phyloP scores from a whole-genome alignment of 805 yeast genomes.

The Cyberlindnera misumaiensis region DNA sequence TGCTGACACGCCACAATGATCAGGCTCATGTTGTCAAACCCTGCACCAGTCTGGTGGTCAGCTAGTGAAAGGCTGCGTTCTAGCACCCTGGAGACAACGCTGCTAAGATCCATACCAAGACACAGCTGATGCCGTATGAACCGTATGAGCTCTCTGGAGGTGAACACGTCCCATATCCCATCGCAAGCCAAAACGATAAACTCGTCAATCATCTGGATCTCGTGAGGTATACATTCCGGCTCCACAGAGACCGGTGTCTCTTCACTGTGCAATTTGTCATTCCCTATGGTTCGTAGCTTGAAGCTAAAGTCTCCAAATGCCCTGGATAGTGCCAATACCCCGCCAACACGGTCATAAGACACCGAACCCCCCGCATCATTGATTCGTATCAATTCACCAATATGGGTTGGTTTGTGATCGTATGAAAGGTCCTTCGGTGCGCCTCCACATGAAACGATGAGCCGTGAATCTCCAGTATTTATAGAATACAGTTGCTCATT shows the following conservation, averaged over 20 bases:
- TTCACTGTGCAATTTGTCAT: conserved; percentile 16
- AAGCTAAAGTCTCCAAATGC: conserved; percentile 78
- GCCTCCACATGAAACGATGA: conserved; percentile 47
- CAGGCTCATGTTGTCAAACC: conserved; percentile 78
- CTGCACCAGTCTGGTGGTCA: conserved; percentile 67
- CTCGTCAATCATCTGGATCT: conserved; percentile 44
- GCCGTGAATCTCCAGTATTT: conserved; percentile 73
- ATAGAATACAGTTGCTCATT: conserved; percentile 46
- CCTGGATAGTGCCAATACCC: conserved; percentile 85
- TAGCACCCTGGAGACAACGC: conserved; percentile 50
- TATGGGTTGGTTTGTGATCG: conserved; percentile 92
- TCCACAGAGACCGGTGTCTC: conserved; percentile 76
- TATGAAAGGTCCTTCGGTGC: conserved; percentile 52
- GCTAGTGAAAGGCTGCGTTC: conserved; percentile 68
- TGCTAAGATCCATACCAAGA: conserved; percentile 50
- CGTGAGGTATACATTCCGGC: conserved; percentile 65
- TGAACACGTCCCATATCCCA: conserved; percentile 75
- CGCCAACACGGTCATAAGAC: conserved; percentile 90
- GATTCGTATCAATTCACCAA: conserved; percentile 87
- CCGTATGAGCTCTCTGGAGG: conserved; percentile 46
- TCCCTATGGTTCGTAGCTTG: conserved; percentile 28
- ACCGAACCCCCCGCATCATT: conserved; percentile 93
- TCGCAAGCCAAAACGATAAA: conserved; percentile 73
- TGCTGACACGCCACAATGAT: conserved; percentile 60
- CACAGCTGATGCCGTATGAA: conserved; percentile 52